phyloP scores from a whole-genome alignment of 2,329 filamentous ascomycete genomes.

The Dactylellina cionopaga region DNA sequence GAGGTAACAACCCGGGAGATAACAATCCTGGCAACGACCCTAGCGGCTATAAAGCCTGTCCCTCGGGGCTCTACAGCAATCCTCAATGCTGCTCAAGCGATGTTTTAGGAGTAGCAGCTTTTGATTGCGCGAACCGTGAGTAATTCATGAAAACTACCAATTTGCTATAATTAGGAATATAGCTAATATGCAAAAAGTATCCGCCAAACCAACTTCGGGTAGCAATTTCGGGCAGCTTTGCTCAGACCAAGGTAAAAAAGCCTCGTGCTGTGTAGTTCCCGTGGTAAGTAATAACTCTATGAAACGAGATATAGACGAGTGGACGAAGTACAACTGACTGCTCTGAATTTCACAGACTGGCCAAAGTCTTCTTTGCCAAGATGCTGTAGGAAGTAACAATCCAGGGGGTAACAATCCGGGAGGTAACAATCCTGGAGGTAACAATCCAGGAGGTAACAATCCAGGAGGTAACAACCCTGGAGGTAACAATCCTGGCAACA shows the following conservation, averaged over 20 bases:
- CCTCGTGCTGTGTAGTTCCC: not conserved
- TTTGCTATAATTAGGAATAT: not conserved
- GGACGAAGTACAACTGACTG: no score
- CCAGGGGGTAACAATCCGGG: no score
- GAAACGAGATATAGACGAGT: no score
- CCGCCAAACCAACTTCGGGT: not conserved
- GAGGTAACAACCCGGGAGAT: no score
- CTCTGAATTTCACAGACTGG: no score
- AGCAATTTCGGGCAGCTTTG: not conserved
- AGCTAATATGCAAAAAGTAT: not conserved
- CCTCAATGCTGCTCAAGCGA: not conserved
- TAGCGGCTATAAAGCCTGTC: not conserved
- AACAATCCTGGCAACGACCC: no score
- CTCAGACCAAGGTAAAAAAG: not conserved
- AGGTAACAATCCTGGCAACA: no score
- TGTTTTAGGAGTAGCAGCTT: not conserved
- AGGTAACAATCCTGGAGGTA: not conserved
- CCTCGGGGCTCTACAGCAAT: not conserved
- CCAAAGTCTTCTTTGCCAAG: not conserved
- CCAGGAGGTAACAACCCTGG: no score
- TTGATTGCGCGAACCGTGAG: not conserved
- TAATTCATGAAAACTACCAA: conserved; percentile 3
- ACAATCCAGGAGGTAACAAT: no score
- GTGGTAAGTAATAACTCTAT: not conserved
- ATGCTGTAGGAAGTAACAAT: not conserved